Conservation (phyloP, 805 yeast genomes). For the Pichia deserticola region DNA sequence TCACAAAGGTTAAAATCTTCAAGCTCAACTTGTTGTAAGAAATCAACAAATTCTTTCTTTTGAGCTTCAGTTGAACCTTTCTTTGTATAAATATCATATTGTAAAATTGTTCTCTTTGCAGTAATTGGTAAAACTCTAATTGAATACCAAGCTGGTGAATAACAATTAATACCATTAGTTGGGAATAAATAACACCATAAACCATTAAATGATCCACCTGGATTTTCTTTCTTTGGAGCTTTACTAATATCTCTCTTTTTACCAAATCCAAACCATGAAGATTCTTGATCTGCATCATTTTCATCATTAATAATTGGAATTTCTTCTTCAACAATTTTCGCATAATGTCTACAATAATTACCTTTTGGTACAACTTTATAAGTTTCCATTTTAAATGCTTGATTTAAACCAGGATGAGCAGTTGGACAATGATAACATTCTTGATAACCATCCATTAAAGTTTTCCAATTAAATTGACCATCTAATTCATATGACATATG, state of each 20-base stretch:
- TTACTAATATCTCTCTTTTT: constrained; percentile 22
- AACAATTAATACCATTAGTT: constrained; percentile 54
- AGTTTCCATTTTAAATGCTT: constrained; percentile 58
- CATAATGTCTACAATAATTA: constrained; percentile 56
- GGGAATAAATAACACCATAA: constrained; percentile 59
- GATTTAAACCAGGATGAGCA: constrained; percentile 53
- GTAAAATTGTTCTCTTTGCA: constrained; percentile 48
- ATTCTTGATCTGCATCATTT: constrained; percentile 29
- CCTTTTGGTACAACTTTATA: constrained; percentile 54
- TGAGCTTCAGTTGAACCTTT: constrained; percentile 46
- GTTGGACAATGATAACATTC: constrained; percentile 66
- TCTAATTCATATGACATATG: constrained; percentile 59
- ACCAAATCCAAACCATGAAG: constrained; percentile 50
- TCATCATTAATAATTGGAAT: constrained; percentile 24
- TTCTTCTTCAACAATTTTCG: constrained; percentile 39
- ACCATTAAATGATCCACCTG: constrained; percentile 56
- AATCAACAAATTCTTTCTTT: constrained; percentile 56
- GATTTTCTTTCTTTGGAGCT: constrained; percentile 34
- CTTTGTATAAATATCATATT: constrained; percentile 55
- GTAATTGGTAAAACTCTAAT: constrained; percentile 51
- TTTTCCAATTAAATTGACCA: constrained; percentile 60
- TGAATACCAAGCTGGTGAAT: constrained; percentile 61
- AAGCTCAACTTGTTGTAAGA: constrained; percentile 53
- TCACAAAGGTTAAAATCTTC: constrained; percentile 56
- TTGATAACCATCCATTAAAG: constrained; percentile 61